Evolutionary conservation across 306 rosid species (phyloP), one percentile per base, ranked within the genome.

Genomic region (Biancaea sappan): DNA sequence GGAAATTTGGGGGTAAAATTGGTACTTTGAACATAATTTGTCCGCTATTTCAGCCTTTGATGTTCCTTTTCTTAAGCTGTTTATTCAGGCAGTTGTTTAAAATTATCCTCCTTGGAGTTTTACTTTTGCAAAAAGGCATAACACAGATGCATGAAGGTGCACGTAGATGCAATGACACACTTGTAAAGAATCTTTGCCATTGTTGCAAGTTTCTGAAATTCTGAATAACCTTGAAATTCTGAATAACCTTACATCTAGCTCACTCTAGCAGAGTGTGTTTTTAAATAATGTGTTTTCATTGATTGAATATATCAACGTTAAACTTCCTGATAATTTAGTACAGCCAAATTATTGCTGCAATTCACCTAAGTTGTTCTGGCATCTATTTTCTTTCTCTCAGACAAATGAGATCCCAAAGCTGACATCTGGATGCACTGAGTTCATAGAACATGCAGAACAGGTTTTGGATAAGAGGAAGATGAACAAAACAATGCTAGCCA

Each of bases 401-500:
- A 37, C 37, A 10, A 62, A 62, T 62, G 68, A 35, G 68, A 31
- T 62, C 14, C 68, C 68, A 53, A 92, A 92, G 73, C 69, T 92
- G 87, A 90, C 89, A 72, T 84, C 89, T 69, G 99, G 99, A 63
- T 90, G 96, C 88, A 86, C 88, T n/a, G 96, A 87, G 82, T 94
- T 92, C 74, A 58, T 94, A 37, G 97, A 94, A 77, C 90, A 93
- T 12, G 98, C 93, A 0, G 98, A 94, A 67, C 82, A 88, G 76
- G 88, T 90, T 90, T 74, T 92, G 85, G 99, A 94, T 77, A 87
- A 88, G 91, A 90, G 96, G 88, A 94, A 90, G 89, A 84, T 90
- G 99, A 94, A 94, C 84, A 96, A 94, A 80, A 92, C 88, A 58
- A 88, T 94, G 96, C 86, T 94, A 15, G 84, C 95, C 31, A 88